These are phyloP conservation scores for Microcos paniculata DNA, from an alignment of 345 rosid genomes.

Conservation along the genomic window DNA sequence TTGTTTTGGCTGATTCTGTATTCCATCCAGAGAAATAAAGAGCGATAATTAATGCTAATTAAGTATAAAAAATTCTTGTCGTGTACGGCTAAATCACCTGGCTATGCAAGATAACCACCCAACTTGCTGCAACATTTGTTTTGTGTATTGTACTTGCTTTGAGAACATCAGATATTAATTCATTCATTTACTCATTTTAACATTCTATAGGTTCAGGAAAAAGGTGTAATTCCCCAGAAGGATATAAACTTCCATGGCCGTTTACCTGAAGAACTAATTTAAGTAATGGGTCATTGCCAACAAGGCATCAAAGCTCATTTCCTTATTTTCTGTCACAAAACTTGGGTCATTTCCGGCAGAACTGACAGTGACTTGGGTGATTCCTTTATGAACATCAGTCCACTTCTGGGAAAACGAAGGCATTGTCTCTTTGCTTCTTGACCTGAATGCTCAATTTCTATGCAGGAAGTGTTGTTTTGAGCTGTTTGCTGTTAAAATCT, in stretches of 20 bases:
- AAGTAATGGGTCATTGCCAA: too few relatives aligned
- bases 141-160: too few relatives aligned
- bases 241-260: too few relatives aligned
- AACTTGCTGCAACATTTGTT: background rate
- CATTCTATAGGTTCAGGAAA: too few relatives aligned
- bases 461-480: too few relatives aligned
- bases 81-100: conserved; percentile 3
- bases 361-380: background rate
- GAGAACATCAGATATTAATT: too few relatives aligned
- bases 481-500: background rate
- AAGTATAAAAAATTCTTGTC: background rate
- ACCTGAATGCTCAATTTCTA: too few relatives aligned
- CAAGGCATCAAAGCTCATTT: too few relatives aligned
- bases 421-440: background rate
- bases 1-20: background rate
- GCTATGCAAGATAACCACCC: background rate
- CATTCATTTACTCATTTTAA: too few relatives aligned
- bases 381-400: background rate
- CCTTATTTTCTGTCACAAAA: too few relatives aligned
- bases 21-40: background rate
- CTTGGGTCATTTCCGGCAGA: background rate
- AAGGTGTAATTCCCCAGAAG: too few relatives aligned
- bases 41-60: background rate
- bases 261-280: too few relatives aligned
- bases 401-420: background rate